Base-by-base conservation (phyloP, 169 alveolate species). In the Plasmodium adleri region DNA sequence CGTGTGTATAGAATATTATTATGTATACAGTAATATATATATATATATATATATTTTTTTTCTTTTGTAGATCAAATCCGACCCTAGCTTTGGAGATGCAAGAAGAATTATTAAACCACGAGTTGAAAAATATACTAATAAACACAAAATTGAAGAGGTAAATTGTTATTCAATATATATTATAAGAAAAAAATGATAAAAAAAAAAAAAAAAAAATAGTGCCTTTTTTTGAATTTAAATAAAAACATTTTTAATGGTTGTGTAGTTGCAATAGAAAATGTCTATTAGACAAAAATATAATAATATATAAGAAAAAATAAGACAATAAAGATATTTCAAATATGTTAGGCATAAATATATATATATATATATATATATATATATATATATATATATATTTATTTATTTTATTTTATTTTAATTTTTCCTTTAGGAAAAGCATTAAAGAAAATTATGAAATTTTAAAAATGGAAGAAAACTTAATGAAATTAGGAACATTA, bases 401-500 rank as follows among this genome's bases (percentile, higher is more conserved):
- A 9, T 70, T 43, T 7, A 7, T 50, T 70, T n/a, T 49, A 5
- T 45, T 49, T 70, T 70, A 5, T 66, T 59, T 68, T n/a, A n/a
- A n/a, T n/a, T n/a, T 50, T n/a, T 43, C 24, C 24, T 56, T 12
- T n/a, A 78, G 89, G 67, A 67, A 64, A n/a, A 45, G 89, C 13
- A 78, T 78, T 64, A 78, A 78, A 26, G 78, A 59, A 71, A 78
- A 78, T 78, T 78, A 78, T 60, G 89, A 78, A 64, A 78, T 78
- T 4, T 66, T 78, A 47, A 78, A 78, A 59, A 78, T 97, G 73
- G 97, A 97, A 72, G 94, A 95, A 39, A 88, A 96, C 22, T 95
- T 97, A 67, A 87, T 94, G 72, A 96, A 95, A 92, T 89, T 97
- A 17, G 98, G 98, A 20, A 95, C 96, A 9, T 88, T 97, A 45